Evolutionary conservation across 148 eudicot species (phyloP).

Genomic region (Cornus florida): DNA sequence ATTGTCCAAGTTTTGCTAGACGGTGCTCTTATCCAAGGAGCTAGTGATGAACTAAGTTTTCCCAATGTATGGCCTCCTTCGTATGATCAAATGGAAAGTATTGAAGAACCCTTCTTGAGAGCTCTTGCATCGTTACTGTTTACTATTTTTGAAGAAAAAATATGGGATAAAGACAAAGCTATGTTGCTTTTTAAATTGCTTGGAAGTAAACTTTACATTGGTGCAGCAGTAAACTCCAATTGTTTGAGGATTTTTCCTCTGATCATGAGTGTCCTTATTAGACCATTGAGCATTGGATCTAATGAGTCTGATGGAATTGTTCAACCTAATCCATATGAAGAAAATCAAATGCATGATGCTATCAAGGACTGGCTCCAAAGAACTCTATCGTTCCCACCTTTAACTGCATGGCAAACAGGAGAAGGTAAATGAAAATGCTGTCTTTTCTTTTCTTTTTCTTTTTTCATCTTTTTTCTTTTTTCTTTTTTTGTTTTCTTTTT

Average conservation of each 20-base stretch:
- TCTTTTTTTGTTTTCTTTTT: too few species aligned
- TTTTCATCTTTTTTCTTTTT: too few species aligned
- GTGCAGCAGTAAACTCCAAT: conserved; percentile 55
- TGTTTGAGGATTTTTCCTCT: conserved; percentile 72
- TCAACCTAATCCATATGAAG: conserved; percentile 34
- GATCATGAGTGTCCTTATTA: conserved; percentile 54
- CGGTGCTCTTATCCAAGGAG: conserved; percentile 78
- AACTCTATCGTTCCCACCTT: conserved; percentile 58
- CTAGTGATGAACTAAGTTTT: conserved; percentile 40
- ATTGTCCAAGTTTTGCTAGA: conserved; percentile 61
- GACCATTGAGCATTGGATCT: conserved; percentile 40
- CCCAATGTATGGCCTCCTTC: conserved; percentile 56
- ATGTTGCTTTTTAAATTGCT: conserved; percentile 49
- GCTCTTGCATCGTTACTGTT: conserved; percentile 61
- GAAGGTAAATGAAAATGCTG: conserved; percentile 49
- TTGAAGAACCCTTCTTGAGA: conserved; percentile 73
- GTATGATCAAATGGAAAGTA: conserved; percentile 51
- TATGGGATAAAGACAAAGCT: conserved; percentile 67
- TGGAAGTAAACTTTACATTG: conserved; percentile 61
- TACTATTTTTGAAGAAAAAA: conserved; percentile 49
- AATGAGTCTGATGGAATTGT: conserved; percentile 27
- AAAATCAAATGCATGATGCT: conserved; percentile 26
- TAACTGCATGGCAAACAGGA: conserved; percentile 64
- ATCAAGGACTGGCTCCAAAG: conserved; percentile 75
- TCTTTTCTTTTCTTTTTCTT: too few species aligned